phyloP scores from a whole-genome alignment of 208 protist genomes.

The Acanthamoeba royreba region DNA sequence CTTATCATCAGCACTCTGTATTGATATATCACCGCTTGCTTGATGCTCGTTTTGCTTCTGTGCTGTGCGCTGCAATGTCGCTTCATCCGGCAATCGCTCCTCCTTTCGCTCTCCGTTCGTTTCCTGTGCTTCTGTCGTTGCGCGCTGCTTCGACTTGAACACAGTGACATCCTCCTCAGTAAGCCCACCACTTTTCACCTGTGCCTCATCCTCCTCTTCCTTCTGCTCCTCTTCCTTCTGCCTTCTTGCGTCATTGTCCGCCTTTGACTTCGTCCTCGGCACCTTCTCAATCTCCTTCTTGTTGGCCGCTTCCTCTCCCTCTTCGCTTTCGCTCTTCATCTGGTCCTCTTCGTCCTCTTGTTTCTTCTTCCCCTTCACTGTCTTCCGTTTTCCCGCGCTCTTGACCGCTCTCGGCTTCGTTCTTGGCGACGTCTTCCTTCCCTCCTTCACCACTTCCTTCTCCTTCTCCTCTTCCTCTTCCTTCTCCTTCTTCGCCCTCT shows the following conservation, averaged over 20 bases:
- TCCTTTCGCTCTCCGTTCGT: too few species aligned
- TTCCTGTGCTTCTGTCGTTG: too few species aligned
- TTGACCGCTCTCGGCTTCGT: neutral
- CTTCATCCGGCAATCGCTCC: neutral
- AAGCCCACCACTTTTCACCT: neutral
- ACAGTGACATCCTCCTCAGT: neutral
- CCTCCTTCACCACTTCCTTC: neutral
- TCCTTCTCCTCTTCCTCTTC: neutral
- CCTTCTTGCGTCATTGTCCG: neutral
- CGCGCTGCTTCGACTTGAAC: neutral
- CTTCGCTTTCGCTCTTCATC: neutral
- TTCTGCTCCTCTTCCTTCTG: neutral
- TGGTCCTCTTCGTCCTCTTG: neutral
- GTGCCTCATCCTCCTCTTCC: neutral
- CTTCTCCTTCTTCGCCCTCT: neutral
- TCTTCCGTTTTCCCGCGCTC: neutral
- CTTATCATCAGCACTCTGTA: too few species aligned
- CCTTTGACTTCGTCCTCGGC: neutral
- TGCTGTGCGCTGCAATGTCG: too few species aligned
- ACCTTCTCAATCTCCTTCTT: neutral
- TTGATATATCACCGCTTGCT: too few species aligned
- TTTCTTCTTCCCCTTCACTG: neutral
- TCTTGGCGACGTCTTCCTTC: neutral
- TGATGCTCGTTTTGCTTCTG: too few species aligned
- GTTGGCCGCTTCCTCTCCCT: neutral